Evolutionary conservation across 1,139 yeast species (phyloP).

Genomic region (Hemisphaericaspora xylanilytica): DNA sequence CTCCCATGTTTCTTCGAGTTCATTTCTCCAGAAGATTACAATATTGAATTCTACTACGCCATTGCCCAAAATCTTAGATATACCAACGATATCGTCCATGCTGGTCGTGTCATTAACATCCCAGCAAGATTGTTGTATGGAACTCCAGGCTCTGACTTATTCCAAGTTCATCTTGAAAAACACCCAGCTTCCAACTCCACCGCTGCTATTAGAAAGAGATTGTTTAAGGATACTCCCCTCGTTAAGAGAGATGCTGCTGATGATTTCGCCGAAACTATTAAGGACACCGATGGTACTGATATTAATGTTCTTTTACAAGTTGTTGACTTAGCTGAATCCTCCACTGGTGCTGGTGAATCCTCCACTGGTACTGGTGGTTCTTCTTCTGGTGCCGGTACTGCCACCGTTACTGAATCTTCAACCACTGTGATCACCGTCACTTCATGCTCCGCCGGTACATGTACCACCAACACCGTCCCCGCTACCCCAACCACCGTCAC

Average conservation of each 20-base stretch:
- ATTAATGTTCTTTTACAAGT: slow-evolving; percentile 23
- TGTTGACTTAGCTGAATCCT: slow-evolving; percentile 19
- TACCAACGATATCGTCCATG: slow-evolving; percentile 36
- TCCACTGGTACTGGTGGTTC: slow-evolving; percentile 12
- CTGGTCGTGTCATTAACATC: slow-evolving; percentile 33
- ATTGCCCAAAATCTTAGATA: slow-evolving; percentile 21
- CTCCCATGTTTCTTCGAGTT: slow-evolving; percentile 29
- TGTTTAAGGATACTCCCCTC: slow-evolving; percentile 17
- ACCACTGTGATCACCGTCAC: slow-evolving; percentile 15
- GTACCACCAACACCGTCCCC: slow-evolving; percentile 5
- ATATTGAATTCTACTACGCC: slow-evolving; percentile 38
- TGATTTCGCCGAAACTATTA: slow-evolving; percentile 31
- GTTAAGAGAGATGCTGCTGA: slow-evolving; percentile 30
- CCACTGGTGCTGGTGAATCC: slow-evolving; percentile 10
- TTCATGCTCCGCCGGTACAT: slow-evolving; percentile 14
- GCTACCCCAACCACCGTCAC: slow-evolving; percentile 14
- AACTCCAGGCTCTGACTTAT: slow-evolving; percentile 24
- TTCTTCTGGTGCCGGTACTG: slow-evolving; percentile 13
- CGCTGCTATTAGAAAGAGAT: slow-evolving; percentile 44
- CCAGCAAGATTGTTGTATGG: slow-evolving; percentile 34
- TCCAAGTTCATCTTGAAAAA: slow-evolving; percentile 29
- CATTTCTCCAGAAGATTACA: slow-evolving; percentile 31
- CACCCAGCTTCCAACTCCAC: slow-evolving; percentile 40
- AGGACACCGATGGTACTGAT: slow-evolving; percentile 28
- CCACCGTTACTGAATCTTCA: slow-evolving; percentile 10